These are phyloP conservation scores for Saccharomycopsis hybrid DNA, from an alignment of 1,139 yeast genomes.

Conservation along the genomic window DNA sequence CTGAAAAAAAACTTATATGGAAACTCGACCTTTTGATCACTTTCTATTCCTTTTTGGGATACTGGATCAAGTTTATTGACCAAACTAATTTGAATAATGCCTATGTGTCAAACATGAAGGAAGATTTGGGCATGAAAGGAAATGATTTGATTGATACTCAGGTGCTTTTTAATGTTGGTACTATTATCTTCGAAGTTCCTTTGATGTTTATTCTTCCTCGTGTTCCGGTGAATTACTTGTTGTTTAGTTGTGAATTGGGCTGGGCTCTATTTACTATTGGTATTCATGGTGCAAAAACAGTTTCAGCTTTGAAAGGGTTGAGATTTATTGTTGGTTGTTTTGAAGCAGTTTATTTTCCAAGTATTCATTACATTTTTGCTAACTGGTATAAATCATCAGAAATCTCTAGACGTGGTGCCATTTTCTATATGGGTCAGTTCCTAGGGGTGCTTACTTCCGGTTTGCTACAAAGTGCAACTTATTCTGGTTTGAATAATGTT, in stretches of 20 bases:
- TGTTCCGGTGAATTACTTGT: conserved; percentile 45
- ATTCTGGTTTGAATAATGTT: conserved; percentile 37
- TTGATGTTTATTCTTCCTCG: conserved; percentile 32
- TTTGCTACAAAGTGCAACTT: conserved; percentile 54
- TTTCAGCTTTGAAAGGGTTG: conserved; percentile 39
- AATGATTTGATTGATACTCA: conserved; percentile 55
- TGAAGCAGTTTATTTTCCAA: conserved; percentile 56
- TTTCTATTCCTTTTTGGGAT: conserved; percentile 53
- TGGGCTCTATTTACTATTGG: conserved; percentile 56
- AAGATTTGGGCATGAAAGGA: conserved; percentile 47
- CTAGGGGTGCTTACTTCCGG: conserved; percentile 61
- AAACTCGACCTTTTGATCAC: conserved; percentile 59
- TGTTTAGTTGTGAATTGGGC: conserved; percentile 39
- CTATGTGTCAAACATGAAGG: conserved; percentile 60
- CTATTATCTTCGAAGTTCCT: conserved; percentile 48
- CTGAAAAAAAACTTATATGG: conserved; percentile 43
- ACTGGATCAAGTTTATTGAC: conserved; percentile 69
- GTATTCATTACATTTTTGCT: conserved; percentile 56
- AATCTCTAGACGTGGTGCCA: conserved; percentile 52
- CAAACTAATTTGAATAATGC: conserved; percentile 54
- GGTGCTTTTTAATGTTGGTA: conserved; percentile 51
- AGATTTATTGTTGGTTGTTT: conserved; percentile 55
- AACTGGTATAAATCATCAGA: conserved; percentile 57
- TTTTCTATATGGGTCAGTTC: conserved; percentile 54
- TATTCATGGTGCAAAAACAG: conserved; percentile 35